A percentile compares a stretch with the other conserved stretches of the same genome.
These are phyloP conservation scores for Fistulinella prunicolor DNA, from an alignment of 768 basidiomycete genomes.

Conservation along the genomic window DNA sequence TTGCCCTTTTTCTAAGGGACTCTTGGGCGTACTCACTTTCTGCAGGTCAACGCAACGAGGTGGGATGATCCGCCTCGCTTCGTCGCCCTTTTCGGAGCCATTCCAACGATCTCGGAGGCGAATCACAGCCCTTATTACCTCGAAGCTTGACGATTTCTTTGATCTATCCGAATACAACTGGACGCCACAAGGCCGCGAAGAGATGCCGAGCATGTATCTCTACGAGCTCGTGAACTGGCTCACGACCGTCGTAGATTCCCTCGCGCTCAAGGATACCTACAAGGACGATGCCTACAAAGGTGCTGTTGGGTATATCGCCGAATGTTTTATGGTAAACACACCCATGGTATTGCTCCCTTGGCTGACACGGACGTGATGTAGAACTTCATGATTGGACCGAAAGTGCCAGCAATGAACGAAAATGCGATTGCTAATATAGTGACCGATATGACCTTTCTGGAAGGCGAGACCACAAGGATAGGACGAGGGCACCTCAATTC, in stretches of 20 bases:
- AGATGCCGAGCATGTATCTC: slow-evolving; percentile 88
- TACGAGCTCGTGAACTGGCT: slow-evolving; percentile 96
- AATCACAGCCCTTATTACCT: slow-evolving; percentile 78
- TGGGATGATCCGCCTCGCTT: slow-evolving; percentile 71
- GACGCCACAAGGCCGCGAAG: slow-evolving; percentile 69
- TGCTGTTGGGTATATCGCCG: slow-evolving; percentile 85
- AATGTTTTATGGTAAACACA: slow-evolving; percentile 76
- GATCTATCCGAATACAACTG: slow-evolving; percentile 95
- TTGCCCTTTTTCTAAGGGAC: background rate
- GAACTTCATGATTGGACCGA: slow-evolving; percentile 77
- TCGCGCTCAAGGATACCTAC: slow-evolving; percentile 76
- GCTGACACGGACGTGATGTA: slow-evolving; percentile 29
- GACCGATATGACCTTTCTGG: slow-evolving; percentile 84
- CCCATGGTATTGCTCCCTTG: background rate
- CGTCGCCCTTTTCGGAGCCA: slow-evolving; percentile 63
- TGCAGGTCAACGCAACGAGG: slow-evolving; percentile 81
- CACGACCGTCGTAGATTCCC: slow-evolving; percentile 91
- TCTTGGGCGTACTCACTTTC: slow-evolving; percentile 5
- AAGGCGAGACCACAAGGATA: slow-evolving; percentile 77
- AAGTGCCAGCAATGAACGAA: slow-evolving; percentile 80
- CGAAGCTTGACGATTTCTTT: slow-evolving; percentile 94
- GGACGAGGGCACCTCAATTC: slow-evolving; percentile 66
- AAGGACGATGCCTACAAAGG: slow-evolving; percentile 89
- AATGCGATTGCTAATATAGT: slow-evolving; percentile 84
- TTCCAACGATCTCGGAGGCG: slow-evolving; percentile 68